Evolutionary conservation across 2,329 filamentous ascomycete genomes (phyloP), one percentile per base, ranked within the genome.

Genomic region (Pestalotiopsis sp.): DNA sequence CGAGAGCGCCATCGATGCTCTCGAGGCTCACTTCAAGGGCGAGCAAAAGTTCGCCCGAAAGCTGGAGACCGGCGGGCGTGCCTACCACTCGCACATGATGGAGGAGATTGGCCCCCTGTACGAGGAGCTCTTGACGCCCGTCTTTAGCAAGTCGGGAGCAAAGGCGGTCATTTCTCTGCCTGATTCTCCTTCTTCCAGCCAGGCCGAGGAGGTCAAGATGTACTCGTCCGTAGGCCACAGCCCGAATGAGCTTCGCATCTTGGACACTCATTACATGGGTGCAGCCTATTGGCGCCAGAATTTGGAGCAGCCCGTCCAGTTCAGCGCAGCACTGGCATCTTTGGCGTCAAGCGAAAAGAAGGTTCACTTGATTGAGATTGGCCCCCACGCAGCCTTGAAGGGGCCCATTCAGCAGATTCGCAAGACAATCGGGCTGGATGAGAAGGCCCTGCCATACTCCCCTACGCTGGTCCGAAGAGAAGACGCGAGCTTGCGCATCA

Each of bases 61-160:
- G 7, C 36, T 72, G 4, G 66, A 70, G 27, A 69, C 70, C 6
- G 66, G 49, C 27, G 70, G 70, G 14, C 49, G 63, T 20, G 71
- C 71, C 2, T 72, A 72, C 45, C 71, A 72, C 65, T 72, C 71
- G 2, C 69, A 69, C 25, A 66, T 68, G 23, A 71, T 72, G 69
- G 56, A 65, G 12, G 62, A 65, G 41, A 68, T 72, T 2, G 70
- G 64, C 1, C 57, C 23, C 1, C 59, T 56, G 20, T 72, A 72
- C 40, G 66, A 71, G 36, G 59, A 64, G 17, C 63, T 65, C n/a
- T 14, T 63, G 3, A 17, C 6, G 14, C 63, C 31, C 1, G 9
- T 45, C 23, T 31, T 49, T 2, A 11, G 14, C 2, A 17, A 11
- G 0, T 41, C 38, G 7, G 9, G 12, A 25, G n/a, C 4, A 40